These are phyloP conservation scores for Neurospora sp. DNA, from an alignment of 495 filamentous ascomycete species.

Conservation along the genomic window DNA sequence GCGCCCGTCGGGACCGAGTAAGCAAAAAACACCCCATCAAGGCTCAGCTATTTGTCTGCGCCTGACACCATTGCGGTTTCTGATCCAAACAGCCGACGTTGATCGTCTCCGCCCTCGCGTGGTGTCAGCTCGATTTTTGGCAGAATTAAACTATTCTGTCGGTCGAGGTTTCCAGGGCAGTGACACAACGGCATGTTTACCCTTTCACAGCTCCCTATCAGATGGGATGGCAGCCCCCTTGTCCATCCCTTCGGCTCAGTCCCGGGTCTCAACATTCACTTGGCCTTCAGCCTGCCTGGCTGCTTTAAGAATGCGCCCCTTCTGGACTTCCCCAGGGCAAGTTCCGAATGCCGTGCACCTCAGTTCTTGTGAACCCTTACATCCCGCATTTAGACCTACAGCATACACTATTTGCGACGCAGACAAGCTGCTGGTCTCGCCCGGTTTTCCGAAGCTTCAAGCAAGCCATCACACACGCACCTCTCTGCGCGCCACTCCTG, in stretches of 20 bases:
- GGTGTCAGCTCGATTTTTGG: not conserved
- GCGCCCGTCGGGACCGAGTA: not conserved
- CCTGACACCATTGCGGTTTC: not conserved
- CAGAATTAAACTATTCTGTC: not conserved
- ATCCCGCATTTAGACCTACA: not conserved
- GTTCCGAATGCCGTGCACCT: not conserved
- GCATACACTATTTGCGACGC: not conserved
- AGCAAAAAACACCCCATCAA: not conserved
- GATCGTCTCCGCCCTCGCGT: not conserved
- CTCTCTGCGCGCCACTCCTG: not conserved
- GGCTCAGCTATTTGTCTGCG: not conserved
- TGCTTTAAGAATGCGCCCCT: not conserved
- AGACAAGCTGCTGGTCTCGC: not conserved
- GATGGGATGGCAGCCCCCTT: not conserved
- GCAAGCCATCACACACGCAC: not conserved
- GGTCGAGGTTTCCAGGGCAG: not conserved
- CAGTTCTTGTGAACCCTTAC: not conserved
- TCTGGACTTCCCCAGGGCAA: not conserved
- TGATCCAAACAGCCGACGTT: not conserved
- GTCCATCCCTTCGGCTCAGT: not conserved
- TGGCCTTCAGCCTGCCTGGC: not conserved
- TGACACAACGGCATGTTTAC: not conserved
- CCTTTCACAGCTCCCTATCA: not conserved
- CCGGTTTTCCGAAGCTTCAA: not conserved
- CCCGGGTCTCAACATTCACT: not conserved